phyloP scores from a whole-genome alignment of 306 rosid species.

The Lathyrus tuberosus region DNA sequence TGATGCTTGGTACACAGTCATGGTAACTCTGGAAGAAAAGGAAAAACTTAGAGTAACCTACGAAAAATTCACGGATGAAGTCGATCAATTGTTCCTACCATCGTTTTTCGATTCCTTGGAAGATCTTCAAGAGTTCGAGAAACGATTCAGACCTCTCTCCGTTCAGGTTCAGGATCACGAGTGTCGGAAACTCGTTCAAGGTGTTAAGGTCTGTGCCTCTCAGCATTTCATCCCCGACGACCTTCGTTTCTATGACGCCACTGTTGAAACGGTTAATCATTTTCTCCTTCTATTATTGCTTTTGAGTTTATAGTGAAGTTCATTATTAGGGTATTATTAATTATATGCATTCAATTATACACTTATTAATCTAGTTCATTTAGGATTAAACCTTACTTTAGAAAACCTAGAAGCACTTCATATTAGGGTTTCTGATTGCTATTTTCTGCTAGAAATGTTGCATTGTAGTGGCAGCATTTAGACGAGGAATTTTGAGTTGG shows the following conservation, averaged over 20 bases:
- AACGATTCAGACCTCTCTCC: conserved; percentile 43
- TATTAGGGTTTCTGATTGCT: neutral
- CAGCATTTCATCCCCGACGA: neutral
- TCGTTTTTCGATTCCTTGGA: neutral
- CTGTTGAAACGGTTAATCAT: conserved; percentile 27
- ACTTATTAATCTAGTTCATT: neutral
- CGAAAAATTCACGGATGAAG: neutral
- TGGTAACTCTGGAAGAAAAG: neutral
- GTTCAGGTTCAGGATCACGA: conserved; percentile 45
- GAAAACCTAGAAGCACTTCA: neutral
- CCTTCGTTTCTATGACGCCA: conserved; percentile 47
- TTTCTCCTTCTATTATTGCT: neutral
- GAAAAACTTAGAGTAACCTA: conserved; percentile 11
- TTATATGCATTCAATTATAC: neutral
- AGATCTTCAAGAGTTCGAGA: neutral
- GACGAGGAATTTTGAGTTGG: neutral
- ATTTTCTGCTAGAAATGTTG: neutral
- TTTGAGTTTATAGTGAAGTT: neutral
- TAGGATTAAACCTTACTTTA: neutral
- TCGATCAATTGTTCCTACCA: conserved; percentile 11
- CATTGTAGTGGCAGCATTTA: neutral
- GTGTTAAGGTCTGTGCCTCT: conserved; percentile 41
- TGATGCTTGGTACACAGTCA: conserved; percentile 48
- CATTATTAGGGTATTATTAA: neutral
- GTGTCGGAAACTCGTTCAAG: conserved; percentile 6